Percentiles rank a stretch among this genome's conserved stretches.
Evolutionary conservation across 2,329 filamentous ascomycete species (phyloP).

Genomic region (Trichothecium roseum): DNA sequence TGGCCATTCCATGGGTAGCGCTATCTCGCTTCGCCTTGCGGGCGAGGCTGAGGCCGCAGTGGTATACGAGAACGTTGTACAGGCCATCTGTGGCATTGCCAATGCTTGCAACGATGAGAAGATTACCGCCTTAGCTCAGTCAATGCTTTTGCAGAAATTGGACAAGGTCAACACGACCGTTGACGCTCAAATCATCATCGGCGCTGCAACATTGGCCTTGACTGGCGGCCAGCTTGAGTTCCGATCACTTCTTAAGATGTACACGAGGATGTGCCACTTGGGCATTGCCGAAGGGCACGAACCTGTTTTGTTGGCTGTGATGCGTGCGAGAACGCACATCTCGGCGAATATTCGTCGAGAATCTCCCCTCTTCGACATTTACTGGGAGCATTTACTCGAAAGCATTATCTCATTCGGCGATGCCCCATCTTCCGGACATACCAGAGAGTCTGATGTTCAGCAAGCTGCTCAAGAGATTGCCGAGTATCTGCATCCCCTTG

Average conservation of each 20-base stretch:
- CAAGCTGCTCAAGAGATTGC: slow-evolving; percentile 79
- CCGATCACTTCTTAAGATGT: slow-evolving; percentile 74
- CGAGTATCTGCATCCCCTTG: slow-evolving; percentile 79
- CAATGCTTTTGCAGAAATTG: slow-evolving; percentile 94
- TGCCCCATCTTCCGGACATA: slow-evolving; percentile 61
- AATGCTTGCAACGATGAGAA: slow-evolving; percentile 74
- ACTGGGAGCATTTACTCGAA: slow-evolving; percentile 74
- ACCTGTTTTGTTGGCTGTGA: slow-evolving; percentile 30
- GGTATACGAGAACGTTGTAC: slow-evolving; percentile 82
- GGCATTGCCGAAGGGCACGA: slow-evolving; percentile 46
- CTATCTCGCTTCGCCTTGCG: slow-evolving; percentile 65
- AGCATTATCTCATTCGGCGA: slow-evolving; percentile 86
- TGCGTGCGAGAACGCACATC: slow-evolving; percentile 69
- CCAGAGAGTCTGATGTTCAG: slow-evolving; percentile 68
- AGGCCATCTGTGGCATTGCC: slow-evolving; percentile 87
- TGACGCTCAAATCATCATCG: slow-evolving; percentile 76
- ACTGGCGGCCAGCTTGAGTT: slow-evolving; percentile 75
- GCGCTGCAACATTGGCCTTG: slow-evolving; percentile 68
- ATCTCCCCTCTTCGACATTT: slow-evolving; percentile 72
- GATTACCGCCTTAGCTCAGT: slow-evolving; percentile 85
- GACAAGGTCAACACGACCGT: slow-evolving; percentile 71
- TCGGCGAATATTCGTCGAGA: slow-evolving; percentile 57
- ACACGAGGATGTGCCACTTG: slow-evolving; percentile 63
- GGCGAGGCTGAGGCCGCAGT: slow-evolving; percentile 70
- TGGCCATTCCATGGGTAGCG: slow-evolving; percentile 57